Base-by-base conservation (phyloP, 169 alveolate genomes). In the Theileria sp. region DNA sequence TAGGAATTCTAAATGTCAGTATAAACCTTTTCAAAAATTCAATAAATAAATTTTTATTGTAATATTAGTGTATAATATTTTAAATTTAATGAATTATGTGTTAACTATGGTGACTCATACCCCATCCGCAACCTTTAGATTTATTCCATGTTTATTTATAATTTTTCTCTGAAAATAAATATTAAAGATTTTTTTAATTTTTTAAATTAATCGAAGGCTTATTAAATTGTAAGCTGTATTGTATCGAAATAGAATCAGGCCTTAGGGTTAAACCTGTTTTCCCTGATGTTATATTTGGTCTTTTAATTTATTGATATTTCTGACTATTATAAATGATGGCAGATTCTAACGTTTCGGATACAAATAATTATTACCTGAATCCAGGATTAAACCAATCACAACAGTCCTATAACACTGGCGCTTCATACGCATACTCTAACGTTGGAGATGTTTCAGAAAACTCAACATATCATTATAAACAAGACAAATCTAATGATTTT, bases 61-160 rank as follows among this genome's bases (percentile, higher is more conserved):
- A 60, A 60, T 10, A 60, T 23, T 25, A 25, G 68, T 60, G 68
- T 60, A 60, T 60, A 60, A 60, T 60, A 60, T 60, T 60, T 60
- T 60, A 25, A 60, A 25, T 60, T 60, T 60, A 10, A 28, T 60
- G 15, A 25, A 25, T 60, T 60, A 12, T 17, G 36, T 60, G 44
- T 44, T 60, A 60, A 23, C n/a, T 60, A 60, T 60, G 68, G 68
- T 60, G 68, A 60, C 68, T 28, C 68, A 60, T 60, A 60, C 68
- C 68, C 68, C 68, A 60, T 60, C 68, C 36, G n/a, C 36, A 28
- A 60, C 17, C 54, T 44, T 10, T 44, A 44, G 1, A 44, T 44
- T 10, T 10, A 44, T 44, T 10, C 12, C 1, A 44, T 10, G 54
- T 44, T 44, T 8, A 44, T 8, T 44, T 44, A 44, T 13, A 44